Conservation (phyloP, 2,329 filamentous ascomycete genomes). For the Trichothecium sympodiale region DNA sequence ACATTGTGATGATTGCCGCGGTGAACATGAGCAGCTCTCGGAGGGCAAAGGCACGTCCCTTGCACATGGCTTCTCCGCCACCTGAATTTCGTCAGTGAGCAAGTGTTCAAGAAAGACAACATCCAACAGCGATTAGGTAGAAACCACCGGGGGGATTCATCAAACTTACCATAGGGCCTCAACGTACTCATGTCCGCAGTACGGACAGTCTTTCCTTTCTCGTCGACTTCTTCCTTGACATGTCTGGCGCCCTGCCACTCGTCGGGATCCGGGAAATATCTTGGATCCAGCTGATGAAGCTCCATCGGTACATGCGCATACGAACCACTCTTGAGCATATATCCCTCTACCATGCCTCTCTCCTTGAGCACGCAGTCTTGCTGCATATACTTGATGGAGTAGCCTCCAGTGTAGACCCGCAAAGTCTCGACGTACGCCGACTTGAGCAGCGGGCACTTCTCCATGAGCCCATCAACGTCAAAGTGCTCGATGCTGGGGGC, state of each 20-base stretch:
- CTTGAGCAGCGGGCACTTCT: constrained; percentile 25
- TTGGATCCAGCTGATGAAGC: constrained; percentile 22
- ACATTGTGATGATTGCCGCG: constrained; percentile 22
- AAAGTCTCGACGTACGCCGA: constrained; percentile 28
- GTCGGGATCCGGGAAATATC: constrained; percentile 17
- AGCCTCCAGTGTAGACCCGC: constrained; percentile 23
- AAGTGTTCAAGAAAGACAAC: too few species aligned
- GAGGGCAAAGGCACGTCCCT: constrained; percentile 18
- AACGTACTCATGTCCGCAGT: constrained; percentile 15
- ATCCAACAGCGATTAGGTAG: too few species aligned
- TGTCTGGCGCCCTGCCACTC: constrained; percentile 25
- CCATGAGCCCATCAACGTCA: constrained; percentile 23
- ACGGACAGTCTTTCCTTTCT: constrained; percentile 12
- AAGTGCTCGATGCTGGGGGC: constrained; percentile 20
- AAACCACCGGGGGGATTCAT: not conserved
- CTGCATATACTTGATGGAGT: constrained; percentile 18
- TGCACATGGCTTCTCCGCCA: constrained; percentile 19
- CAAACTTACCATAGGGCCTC: constrained; percentile 20
- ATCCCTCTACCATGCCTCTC: constrained; percentile 11
- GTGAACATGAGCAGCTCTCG: constrained; percentile 23
- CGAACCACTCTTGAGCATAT: constrained; percentile 20
- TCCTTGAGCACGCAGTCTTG: constrained; percentile 20
- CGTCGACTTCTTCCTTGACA: constrained; percentile 14
- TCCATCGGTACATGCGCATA: constrained; percentile 22
- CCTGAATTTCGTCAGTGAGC: constrained; percentile 11